phyloP scores from a whole-genome alignment of 1,139 yeast species.

The Sugiyamaella novakii region DNA sequence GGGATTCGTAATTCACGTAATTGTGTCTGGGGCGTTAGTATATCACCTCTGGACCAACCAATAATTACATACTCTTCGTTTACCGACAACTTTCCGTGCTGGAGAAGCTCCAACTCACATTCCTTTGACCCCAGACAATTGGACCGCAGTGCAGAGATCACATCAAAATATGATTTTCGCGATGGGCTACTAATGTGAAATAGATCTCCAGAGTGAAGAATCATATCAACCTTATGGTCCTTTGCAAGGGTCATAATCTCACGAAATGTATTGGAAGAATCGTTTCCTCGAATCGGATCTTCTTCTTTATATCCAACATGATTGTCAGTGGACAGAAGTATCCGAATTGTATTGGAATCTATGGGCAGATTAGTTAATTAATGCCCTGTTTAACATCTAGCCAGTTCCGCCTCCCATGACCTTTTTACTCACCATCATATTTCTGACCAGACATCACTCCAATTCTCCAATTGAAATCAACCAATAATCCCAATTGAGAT shows the following conservation, averaged over 20 bases:
- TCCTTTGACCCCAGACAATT: slow-evolving; percentile 87
- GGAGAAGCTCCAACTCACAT: slow-evolving; percentile 77
- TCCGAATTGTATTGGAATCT: slow-evolving; percentile 61
- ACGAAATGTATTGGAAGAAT: slow-evolving; percentile 82
- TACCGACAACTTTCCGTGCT: slow-evolving; percentile 70
- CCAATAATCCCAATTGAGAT: too few relatives aligned
- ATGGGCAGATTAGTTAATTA: too few relatives aligned
- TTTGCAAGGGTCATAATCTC: slow-evolving; percentile 80
- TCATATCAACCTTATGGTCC: slow-evolving; percentile 75
- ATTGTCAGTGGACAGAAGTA: slow-evolving; percentile 88
- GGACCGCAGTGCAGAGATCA: slow-evolving; percentile 67
- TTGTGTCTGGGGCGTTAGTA: slow-evolving; percentile 44
- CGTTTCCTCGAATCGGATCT: slow-evolving; percentile 90
- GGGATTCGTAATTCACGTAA: slow-evolving; percentile 85
- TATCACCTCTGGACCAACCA: neutral
- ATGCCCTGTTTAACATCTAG: too few relatives aligned
- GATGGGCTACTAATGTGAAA: slow-evolving; percentile 90
- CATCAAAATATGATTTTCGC: slow-evolving; percentile 83
- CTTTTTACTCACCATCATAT: neutral
- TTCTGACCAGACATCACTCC: neutral
- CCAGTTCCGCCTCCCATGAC: too few relatives aligned
- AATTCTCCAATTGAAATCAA: neutral
- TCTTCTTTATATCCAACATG: slow-evolving; percentile 93
- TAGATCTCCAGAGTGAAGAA: slow-evolving; percentile 89
- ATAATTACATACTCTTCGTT: slow-evolving; percentile 47